Evolutionary conservation across 2,329 filamentous ascomycete species (phyloP), one percentile per base, ranked within the genome.

Genomic region (Fusarium citri): DNA sequence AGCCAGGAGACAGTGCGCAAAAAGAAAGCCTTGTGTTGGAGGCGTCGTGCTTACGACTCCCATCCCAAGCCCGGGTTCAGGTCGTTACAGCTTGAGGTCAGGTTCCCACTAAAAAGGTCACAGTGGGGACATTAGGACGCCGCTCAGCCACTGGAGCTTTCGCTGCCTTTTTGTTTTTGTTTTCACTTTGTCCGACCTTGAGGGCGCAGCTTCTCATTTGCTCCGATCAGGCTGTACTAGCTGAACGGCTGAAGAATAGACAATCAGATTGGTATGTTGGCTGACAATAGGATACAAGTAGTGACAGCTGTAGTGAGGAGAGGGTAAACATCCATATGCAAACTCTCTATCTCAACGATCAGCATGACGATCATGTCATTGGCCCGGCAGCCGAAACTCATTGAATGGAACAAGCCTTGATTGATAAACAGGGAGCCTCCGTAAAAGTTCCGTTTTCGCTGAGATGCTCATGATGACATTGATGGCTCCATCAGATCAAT

Each of bases 21-120:
- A 28, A 45, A 53, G 34, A 57, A 55, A 68, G 67, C 67, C 67
- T 71, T 53, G 63, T 66, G 50, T 66, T 69, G 53, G 64, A 48
- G 68, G 68, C 64, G 68, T 68, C 45, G 68, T 59, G 68, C 68
- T 69, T 71, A 71, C 68, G 68, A 69, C 64, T 69, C 51, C 54
- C 55, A 56, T 45, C 47, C 53, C 30, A 62, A 66, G 62, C 62
- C 56, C 34, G 50, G 49, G 49, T 53, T 53, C 49, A 53, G 49
- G 55, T 41, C 51, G 68, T 68, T 70, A 70, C 67, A 68, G 62
- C 66, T 65, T 69, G 46, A 65, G 47, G 62, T 65, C 51, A 59
- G 50, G 66, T 67, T 63, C 66, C 67, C 67, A 59, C 62, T 68
- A 68, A 70, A 47, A 57, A 53, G 45, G 40, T 50, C 25, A 68